Conservation (phyloP, 345 rosid genomes). For the Firmiana major region DNA sequence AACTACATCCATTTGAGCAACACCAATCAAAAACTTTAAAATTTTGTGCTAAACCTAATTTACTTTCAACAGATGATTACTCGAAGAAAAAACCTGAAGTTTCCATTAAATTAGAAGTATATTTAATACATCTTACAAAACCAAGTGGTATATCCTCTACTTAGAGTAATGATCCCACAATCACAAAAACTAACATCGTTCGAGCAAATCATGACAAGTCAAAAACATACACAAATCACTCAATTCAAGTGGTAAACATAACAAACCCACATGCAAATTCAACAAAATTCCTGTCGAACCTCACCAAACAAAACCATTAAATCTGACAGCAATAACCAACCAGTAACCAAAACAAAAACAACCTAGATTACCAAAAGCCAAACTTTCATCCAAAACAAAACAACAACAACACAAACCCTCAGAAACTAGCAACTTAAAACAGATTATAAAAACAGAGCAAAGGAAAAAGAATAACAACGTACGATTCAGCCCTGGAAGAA, state of each 20-base stretch:
- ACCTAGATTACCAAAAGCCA: neutral
- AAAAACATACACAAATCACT: neutral
- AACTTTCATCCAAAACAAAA: slow-evolving; percentile 1
- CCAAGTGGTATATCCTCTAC: neutral
- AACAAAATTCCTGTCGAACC: neutral
- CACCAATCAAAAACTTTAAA: neutral
- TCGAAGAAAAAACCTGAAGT: neutral
- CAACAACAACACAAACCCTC: neutral
- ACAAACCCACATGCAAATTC: slow-evolving; percentile 2
- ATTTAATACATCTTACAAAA: neutral
- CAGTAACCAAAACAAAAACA: neutral
- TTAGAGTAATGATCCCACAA: neutral
- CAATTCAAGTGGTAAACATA: slow-evolving; percentile 10
- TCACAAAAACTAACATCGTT: neutral
- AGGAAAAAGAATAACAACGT: slow-evolving; percentile 21
- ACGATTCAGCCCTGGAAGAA: slow-evolving; percentile 79
- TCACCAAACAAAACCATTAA: slow-evolving; percentile 12
- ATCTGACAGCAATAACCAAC: neutral
- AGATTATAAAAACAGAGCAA: slow-evolving; percentile 5
- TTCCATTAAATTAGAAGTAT: neutral
- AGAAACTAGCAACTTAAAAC: neutral
- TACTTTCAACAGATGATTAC: slow-evolving; percentile 1
- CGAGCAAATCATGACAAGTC: neutral
- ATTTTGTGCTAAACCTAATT: neutral
- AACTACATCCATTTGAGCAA: neutral